Conservation (phyloP, 257 asterid genomes). For the Forsythia viridissima region DNA sequence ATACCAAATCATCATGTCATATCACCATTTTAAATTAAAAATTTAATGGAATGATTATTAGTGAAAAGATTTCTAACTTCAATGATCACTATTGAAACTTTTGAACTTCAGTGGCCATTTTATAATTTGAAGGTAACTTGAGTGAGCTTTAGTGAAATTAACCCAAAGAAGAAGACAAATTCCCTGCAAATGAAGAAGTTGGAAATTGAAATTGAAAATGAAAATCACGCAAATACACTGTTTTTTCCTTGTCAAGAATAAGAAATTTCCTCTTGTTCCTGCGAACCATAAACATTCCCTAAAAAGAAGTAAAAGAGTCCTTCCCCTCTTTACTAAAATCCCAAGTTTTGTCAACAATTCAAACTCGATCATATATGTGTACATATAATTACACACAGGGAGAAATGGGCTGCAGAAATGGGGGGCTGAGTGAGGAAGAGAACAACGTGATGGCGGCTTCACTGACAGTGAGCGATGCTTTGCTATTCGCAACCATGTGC, state of each 20-base stretch:
- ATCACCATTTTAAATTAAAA: no score
- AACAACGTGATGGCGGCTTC: conserved; percentile 33
- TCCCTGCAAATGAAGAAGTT: not conserved
- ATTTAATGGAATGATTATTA: no score
- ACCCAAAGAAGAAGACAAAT: no score
- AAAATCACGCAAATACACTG: not conserved
- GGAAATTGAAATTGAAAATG: not conserved
- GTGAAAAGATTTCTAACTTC: no score
- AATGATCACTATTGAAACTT: no score
- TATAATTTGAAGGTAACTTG: no score
- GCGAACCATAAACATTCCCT: not conserved
- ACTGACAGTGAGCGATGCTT: conserved; percentile 44
- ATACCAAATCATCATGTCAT: no score
- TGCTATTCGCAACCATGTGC: conserved; percentile 69
- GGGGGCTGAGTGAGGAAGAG: conserved; percentile 40
- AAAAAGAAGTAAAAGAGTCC: not conserved
- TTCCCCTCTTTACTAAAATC: conserved; percentile 10
- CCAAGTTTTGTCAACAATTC: not conserved
- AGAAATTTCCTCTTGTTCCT: not conserved
- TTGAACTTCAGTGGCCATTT: no score
- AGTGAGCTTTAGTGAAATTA: no score
- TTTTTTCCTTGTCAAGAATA: not conserved
- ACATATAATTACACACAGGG: not conserved
- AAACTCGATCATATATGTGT: not conserved
- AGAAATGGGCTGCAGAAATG: conserved; percentile 62